Evolutionary conservation across 257 asterid species (phyloP).

Genomic region (Paraleonurus japonicus): DNA sequence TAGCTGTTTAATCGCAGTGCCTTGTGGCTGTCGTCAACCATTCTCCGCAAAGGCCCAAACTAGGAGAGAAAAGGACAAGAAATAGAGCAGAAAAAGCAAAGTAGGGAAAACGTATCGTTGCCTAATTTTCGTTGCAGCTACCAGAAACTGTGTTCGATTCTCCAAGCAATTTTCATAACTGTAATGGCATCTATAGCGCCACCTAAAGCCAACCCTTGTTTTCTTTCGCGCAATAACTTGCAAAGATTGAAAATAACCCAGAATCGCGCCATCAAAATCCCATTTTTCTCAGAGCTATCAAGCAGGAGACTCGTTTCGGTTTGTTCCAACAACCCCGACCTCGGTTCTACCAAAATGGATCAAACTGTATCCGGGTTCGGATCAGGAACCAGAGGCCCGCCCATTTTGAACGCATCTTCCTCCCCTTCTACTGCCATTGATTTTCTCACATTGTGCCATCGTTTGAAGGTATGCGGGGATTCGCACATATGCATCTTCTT

Average conservation of each 20-base stretch:
- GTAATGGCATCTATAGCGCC: conserved; percentile 41
- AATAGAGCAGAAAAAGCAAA: background rate
- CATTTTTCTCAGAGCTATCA: conserved; percentile 34
- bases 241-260: conserved; percentile 20
- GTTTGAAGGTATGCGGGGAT: conserved; percentile 60
- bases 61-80: background rate
- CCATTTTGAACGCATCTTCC: conserved; percentile 35
- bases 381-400: conserved; percentile 37
- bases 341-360: conserved; percentile 55
- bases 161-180: background rate
- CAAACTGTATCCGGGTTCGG: conserved; percentile 34
- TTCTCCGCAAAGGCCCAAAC: background rate
- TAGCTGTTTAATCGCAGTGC: conserved; percentile 3
- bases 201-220: conserved; percentile 31
- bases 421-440: conserved; percentile 72
- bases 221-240: background rate
- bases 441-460: conserved; percentile 86
- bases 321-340: conserved; percentile 50
- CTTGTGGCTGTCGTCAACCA: conserved; percentile 18
- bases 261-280: conserved; percentile 40
- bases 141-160: conserved; percentile 4
- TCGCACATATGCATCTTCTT: conserved; percentile 8
- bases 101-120: background rate
- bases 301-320: conserved; percentile 44
- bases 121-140: conserved; percentile 1